Base-by-base conservation (phyloP, 805 yeast genomes). In the Kluyveromyces siamensis region DNA sequence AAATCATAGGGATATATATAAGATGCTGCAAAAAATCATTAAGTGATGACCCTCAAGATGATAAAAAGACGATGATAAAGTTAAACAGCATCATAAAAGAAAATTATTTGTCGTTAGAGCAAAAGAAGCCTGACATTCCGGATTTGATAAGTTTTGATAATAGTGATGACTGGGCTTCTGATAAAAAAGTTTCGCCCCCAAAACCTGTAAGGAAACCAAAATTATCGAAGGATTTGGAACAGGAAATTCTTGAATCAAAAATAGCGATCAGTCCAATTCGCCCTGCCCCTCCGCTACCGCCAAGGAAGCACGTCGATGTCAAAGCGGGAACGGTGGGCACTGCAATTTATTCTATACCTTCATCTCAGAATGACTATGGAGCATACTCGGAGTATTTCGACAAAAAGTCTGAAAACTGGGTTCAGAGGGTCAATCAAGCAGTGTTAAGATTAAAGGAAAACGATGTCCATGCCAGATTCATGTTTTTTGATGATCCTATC, bases 1-100 rank as follows among this genome's bases (percentile, higher is more conserved):
- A 80, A 52, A 72, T 93, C 0, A 53, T 76, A 19, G 95, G 84
- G 1, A 87, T 93, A 5, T 90, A 80, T 61, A 85, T 93, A 36
- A 71, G 98, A 40, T 86, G 85, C 44, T 86, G 95, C 6, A 75
- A 76, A 10, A 75, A 76, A 40, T 83, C 91, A 0, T 71, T 86
- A 58, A 81, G 85, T n/a, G 79, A 76, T 44, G 52, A 69, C 35
- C 77, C 77, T 27, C 78, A 58, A 13, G 54, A 56, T 39, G 64
- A 62, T 18, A 48, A 52, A 1, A 54, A 57, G 14, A 57, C 61
- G 19, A 52, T 60, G 61, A 50, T 62, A n/a, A 60, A 61, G 45
- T 49, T 69, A 45, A 70, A 65, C 40, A 51, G 50, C 6, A 52
- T 56, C 39, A 61, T 61, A 13, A 64, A 54, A 18, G 52, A 52